Percentiles rank a stretch among this genome's conserved stretches.
phyloP scores from a whole-genome alignment of 495 filamentous ascomycete genomes.

The Aspergillus haitiensis region DNA sequence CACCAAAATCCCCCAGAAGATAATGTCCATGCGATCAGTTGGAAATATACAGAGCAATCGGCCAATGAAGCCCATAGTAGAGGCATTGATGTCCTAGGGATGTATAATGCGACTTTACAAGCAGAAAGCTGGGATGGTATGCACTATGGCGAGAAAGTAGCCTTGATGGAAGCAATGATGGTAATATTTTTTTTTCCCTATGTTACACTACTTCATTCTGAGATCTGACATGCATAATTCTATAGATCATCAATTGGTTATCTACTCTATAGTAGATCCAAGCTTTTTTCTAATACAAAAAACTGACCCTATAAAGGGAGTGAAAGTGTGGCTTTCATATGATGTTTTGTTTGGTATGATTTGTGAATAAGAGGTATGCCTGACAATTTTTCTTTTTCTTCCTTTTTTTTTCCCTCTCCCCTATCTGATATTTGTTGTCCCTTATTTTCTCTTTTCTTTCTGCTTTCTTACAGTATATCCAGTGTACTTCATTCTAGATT shows the following conservation, averaged over 20 bases:
- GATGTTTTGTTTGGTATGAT: background rate
- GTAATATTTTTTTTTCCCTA: conserved; percentile 25
- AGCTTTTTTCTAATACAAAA: background rate
- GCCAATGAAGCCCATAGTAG: conserved; percentile 35
- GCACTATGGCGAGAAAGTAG: conserved; percentile 45
- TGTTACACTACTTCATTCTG: conserved; percentile 10
- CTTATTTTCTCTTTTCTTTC: conserved; percentile 9
- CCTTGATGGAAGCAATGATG: conserved; percentile 54
- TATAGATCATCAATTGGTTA: conserved; percentile 48
- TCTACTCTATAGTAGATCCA: conserved; percentile 29
- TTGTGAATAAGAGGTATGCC: conserved; percentile 1
- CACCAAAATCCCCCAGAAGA: conserved; percentile 35
- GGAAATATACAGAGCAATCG: conserved; percentile 45
- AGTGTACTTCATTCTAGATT: background rate
- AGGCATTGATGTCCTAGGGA: conserved; percentile 45
- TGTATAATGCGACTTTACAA: conserved; percentile 53
- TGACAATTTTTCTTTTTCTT: conserved; percentile 11
- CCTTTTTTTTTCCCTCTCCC: conserved; percentile 7
- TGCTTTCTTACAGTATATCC: background rate
- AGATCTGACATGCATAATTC: conserved; percentile 7
- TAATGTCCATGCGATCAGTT: conserved; percentile 40
- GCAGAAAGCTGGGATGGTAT: conserved; percentile 45
- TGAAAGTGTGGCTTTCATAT: background rate
- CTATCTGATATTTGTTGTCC: conserved; percentile 2
- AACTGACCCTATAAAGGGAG: background rate